These are phyloP conservation scores for Solanum sitiens DNA, from an alignment of 257 asterid genomes.

Conservation along the genomic window DNA sequence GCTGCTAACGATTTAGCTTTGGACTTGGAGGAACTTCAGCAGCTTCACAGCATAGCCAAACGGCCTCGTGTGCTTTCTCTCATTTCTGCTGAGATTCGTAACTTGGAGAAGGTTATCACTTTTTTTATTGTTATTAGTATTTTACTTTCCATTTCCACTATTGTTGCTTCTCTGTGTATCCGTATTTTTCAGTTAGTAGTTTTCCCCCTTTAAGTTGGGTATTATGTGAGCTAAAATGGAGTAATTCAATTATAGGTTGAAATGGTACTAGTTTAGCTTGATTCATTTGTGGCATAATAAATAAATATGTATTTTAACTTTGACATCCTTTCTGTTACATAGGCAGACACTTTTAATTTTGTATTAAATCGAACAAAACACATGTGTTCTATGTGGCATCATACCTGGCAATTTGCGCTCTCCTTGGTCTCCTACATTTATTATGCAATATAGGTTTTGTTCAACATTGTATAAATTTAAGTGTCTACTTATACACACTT, in stretches of 20 bases:
- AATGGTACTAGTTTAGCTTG: not conserved
- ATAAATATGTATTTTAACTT: too few species aligned
- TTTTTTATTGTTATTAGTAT: not conserved
- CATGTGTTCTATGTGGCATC: not conserved
- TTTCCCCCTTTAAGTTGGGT: not conserved
- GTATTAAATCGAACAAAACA: too few species aligned
- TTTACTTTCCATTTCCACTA: not conserved
- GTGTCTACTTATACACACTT: not conserved
- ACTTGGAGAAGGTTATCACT: slow-evolving; percentile 53
- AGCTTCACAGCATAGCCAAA: slow-evolving; percentile 67
- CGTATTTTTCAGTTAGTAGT: not conserved
- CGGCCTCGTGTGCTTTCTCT: slow-evolving; percentile 70
- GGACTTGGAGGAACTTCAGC: slow-evolving; percentile 77
- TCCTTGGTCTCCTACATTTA: not conserved
- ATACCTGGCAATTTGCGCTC: not conserved
- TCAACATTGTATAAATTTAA: too few species aligned
- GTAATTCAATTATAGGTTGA: not conserved
- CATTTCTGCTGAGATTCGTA: slow-evolving; percentile 53
- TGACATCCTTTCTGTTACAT: too few species aligned
- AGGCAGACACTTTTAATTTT: too few species aligned
- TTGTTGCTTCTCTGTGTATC: not conserved
- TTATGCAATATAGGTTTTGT: too few species aligned
- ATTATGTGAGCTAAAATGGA: not conserved
- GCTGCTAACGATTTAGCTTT: slow-evolving; percentile 44
- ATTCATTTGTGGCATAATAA: not conserved